Conservation (phyloP, 31 red algal genomes). For the Asparagopsis taxiformis region DNA sequence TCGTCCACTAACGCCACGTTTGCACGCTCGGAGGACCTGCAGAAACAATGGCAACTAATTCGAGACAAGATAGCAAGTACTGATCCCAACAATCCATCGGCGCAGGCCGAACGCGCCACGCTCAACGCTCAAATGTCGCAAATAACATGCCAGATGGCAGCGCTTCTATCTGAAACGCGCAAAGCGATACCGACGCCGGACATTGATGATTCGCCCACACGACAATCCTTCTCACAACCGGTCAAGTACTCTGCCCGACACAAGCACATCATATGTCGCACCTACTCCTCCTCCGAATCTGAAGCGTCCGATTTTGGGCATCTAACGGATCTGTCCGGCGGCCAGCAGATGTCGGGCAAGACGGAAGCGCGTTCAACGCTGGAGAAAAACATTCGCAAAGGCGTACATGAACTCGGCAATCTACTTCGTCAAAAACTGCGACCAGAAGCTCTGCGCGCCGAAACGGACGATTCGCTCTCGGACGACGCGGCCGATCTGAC, state of each 20-base stretch:
- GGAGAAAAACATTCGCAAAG: no score
- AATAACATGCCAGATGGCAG: slow-evolving; percentile 27
- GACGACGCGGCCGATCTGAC: no score
- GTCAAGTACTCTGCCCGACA: slow-evolving; percentile 37
- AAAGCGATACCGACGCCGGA: slow-evolving; percentile 7
- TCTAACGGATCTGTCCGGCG: no score
- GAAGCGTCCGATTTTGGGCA: no score
- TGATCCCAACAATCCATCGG: slow-evolving; percentile 1
- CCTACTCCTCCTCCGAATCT: slow-evolving; percentile 32
- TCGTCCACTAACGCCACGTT: slow-evolving; percentile 19
- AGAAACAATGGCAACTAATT: slow-evolving; percentile 27
- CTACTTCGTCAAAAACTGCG: no score
- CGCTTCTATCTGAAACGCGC: slow-evolving; percentile 22
- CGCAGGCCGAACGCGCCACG: neutral
- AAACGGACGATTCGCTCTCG: no score
- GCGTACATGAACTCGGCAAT: no score
- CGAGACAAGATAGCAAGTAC: slow-evolving; percentile 14
- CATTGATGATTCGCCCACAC: neutral
- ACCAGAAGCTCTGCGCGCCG: no score
- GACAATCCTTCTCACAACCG: neutral
- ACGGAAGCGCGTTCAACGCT: no score
- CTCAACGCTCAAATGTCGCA: slow-evolving; percentile 19
- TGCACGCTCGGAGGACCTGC: slow-evolving; percentile 34
- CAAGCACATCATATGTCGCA: slow-evolving; percentile 36
- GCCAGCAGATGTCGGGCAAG: no score